Percentiles rank a stretch among this genome's conserved stretches.
phyloP scores from a whole-genome alignment of 176 grass and related monocot species.

The Rhynchospora breviuscula region DNA sequence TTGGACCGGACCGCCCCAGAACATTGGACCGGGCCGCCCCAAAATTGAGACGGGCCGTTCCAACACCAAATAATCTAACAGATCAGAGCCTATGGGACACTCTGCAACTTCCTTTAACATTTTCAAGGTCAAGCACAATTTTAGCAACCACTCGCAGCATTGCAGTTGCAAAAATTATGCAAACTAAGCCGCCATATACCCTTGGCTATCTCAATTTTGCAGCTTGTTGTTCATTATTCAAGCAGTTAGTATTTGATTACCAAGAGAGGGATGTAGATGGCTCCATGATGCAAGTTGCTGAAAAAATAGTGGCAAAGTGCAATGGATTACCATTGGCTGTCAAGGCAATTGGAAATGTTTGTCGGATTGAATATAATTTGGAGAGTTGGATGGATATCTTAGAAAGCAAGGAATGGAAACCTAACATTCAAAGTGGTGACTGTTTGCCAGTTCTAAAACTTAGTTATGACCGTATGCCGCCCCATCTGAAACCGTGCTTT shows the following conservation, averaged over 20 bases:
- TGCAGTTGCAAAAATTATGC: background rate
- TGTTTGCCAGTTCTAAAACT: conserved; percentile 5
- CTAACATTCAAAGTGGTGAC: background rate
- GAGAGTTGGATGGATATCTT: conserved; percentile 23
- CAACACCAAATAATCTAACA: too few species aligned
- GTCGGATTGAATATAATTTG: conserved; percentile 9
- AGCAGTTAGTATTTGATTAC: conserved; percentile 16
- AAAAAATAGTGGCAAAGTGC: conserved; percentile 8
- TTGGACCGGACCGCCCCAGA: too few species aligned
- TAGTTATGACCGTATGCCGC: conserved; percentile 20
- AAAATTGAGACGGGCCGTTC: too few species aligned
- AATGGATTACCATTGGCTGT: conserved; percentile 21
- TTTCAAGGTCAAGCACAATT: background rate
- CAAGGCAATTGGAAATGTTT: conserved; percentile 13
- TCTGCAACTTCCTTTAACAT: background rate
- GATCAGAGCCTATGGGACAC: background rate
- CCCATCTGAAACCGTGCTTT: conserved; percentile 15
- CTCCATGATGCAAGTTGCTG: background rate
- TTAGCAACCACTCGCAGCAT: conserved; percentile 2
- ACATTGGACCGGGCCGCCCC: too few species aligned
- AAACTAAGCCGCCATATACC: background rate
- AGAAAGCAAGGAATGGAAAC: conserved; percentile 6
- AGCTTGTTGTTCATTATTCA: conserved; percentile 12
- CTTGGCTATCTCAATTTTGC: background rate
- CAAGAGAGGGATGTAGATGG: background rate